Evolutionary conservation across 2,329 filamentous ascomycete species (phyloP).

Genomic region (Aquanectria penicillioides): DNA sequence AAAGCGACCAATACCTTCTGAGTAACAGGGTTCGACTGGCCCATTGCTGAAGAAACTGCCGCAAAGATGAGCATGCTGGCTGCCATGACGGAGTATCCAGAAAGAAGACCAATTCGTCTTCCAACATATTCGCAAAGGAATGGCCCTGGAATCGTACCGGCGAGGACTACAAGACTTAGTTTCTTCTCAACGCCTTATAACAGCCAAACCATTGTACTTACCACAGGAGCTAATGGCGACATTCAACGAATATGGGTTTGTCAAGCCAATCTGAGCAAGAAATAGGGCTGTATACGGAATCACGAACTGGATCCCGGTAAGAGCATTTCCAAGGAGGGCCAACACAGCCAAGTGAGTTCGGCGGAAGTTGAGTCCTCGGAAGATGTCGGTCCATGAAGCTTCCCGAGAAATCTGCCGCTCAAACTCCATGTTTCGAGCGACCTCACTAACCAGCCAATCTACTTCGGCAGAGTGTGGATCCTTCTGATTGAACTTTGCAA

Average conservation of each 20-base stretch:
- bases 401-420: not conserved
- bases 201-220: not conserved
- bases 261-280: not conserved
- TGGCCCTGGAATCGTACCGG: not conserved
- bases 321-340: not conserved
- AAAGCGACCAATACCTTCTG: constrained; percentile 1
- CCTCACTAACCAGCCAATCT: not conserved
- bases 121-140: constrained; percentile 7
- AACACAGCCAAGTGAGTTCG: constrained; percentile 3
- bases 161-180: not conserved
- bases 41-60: not conserved
- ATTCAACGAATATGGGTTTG: not conserved
- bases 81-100: not conserved
- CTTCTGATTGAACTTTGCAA: not conserved
- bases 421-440: not conserved
- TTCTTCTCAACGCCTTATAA: too few species aligned
- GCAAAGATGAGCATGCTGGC: constrained; percentile 7
- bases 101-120: not conserved
- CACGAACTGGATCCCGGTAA: constrained; percentile 6
- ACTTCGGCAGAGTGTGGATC: not conserved
- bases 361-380: not conserved
- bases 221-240: constrained; percentile 8
- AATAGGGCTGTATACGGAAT: constrained; percentile 11
- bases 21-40: not conserved
- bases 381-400: not conserved